Conservation (phyloP, 129 eudicot genomes). For the Calendula officinalis region DNA sequence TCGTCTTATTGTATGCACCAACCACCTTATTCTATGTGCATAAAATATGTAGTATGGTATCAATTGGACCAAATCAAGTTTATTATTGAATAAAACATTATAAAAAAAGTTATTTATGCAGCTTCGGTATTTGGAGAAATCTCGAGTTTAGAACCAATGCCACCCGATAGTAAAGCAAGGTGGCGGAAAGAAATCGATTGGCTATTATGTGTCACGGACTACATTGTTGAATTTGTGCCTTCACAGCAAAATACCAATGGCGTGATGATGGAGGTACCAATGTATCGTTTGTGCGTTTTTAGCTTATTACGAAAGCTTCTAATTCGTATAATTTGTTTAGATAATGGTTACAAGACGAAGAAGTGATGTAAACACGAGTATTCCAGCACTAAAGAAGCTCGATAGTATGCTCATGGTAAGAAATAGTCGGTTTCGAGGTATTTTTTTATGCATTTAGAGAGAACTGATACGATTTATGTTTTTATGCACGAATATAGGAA, state of each 20-base stretch:
- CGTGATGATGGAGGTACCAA: conserved; percentile 64
- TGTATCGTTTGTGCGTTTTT: background rate
- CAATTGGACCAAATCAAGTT: background rate
- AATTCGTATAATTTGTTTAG: conserved; percentile 25
- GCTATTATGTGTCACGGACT: conserved; percentile 74
- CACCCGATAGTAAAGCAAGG: conserved; percentile 58
- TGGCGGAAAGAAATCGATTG: conserved; percentile 90
- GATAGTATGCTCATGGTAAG: conserved; percentile 89
- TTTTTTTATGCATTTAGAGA: background rate
- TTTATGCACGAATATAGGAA: conserved; percentile 38
- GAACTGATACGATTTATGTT: background rate
- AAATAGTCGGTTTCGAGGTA: background rate
- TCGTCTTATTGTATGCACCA: no score
- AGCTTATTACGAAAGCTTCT: background rate
- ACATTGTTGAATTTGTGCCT: conserved; percentile 84
- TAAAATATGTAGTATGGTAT: background rate
- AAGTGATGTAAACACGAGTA: conserved; percentile 55
- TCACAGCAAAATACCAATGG: conserved; percentile 71
- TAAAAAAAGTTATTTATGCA: conserved; percentile 17
- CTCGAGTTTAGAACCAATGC: conserved; percentile 68
- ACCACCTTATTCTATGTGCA: background rate
- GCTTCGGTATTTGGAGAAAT: conserved; percentile 87
- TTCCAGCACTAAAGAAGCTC: conserved; percentile 75
- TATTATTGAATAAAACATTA: background rate
- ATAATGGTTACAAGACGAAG: conserved; percentile 69